Conservation (phyloP, 202 grass and related monocot genomes). For the Setaria viridis region DNA sequence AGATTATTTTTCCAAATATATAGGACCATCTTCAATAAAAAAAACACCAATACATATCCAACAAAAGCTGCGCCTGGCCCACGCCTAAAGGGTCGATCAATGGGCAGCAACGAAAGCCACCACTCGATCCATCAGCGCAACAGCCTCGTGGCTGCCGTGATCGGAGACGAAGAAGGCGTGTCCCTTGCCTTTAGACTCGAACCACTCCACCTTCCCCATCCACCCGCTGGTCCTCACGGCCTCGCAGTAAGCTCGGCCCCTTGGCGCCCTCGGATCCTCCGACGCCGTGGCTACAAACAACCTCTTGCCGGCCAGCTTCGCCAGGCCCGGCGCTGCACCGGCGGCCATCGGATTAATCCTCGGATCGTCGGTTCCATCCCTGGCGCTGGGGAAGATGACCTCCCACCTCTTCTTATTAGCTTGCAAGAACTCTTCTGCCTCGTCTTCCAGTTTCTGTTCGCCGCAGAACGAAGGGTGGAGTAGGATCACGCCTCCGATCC, state of each 20-base stretch:
- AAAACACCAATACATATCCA: no score
- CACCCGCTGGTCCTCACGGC: constrained; percentile 58
- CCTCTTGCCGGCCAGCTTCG: constrained; percentile 50
- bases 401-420: constrained; percentile 44
- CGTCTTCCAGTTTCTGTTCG: constrained; percentile 10
- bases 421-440: constrained; percentile 24
- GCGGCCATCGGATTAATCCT: constrained; percentile 67
- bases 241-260: constrained; percentile 59
- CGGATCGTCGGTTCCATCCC: constrained; percentile 52
- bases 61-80: no score
- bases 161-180: constrained; percentile 52
- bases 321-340: constrained; percentile 42
- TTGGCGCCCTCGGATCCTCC: constrained; percentile 45
- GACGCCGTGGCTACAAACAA: constrained; percentile 62
- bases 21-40: no score
- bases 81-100: not conserved
- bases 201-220: constrained; percentile 50
- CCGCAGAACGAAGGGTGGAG: constrained; percentile 71
- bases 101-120: constrained; percentile 43
- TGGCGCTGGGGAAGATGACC: constrained; percentile 44
- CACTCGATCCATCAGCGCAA: constrained; percentile 57
- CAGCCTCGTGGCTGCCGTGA: constrained; percentile 33
- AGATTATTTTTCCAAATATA: no score
- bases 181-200: constrained; percentile 42
- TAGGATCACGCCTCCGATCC: constrained; percentile 51